Percentiles rank a stretch among this genome's conserved stretches.
Evolutionary conservation across 495 filamentous ascomycete genomes (phyloP).

Genomic region (Recurvomyces mirabilis): DNA sequence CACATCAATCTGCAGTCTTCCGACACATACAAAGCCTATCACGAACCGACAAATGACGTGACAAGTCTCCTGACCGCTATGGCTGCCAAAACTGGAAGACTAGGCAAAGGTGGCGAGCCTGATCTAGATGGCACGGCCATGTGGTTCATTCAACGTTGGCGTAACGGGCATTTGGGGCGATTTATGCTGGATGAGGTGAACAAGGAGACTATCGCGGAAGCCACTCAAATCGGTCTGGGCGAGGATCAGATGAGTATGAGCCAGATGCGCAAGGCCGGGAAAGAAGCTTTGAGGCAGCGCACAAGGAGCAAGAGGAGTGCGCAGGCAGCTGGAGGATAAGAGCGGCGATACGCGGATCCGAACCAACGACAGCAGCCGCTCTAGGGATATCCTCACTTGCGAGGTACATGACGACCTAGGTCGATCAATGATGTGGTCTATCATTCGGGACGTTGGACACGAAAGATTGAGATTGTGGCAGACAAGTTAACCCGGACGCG

Average conservation of each 20-base stretch:
- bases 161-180: conserved; percentile 60
- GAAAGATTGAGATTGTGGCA: too few relatives aligned
- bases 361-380: too few relatives aligned
- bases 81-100: conserved; percentile 60
- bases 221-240: conserved; percentile 21
- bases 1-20: conserved; percentile 55
- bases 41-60: conserved; percentile 72
- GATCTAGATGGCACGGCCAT: conserved; percentile 65
- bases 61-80: conserved; percentile 53
- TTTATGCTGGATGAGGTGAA: conserved; percentile 73
- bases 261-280: conserved; percentile 27
- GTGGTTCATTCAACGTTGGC: conserved; percentile 77
- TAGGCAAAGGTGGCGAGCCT: conserved; percentile 61
- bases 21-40: conserved; percentile 51
- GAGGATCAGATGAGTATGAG: conserved; percentile 23
- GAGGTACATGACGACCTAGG: too few relatives aligned
- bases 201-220: conserved; percentile 40
- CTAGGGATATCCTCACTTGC: too few relatives aligned
- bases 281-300: conserved; percentile 17
- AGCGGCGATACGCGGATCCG: too few relatives aligned
- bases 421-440: too few relatives aligned
- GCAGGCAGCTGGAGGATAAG: background rate
- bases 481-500: too few relatives aligned
- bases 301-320: conserved; percentile 1
- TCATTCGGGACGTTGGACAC: too few relatives aligned